Evolutionary conservation across 768 basidiomycete species (phyloP).

Genomic region (Leccinum subtestaceum): DNA sequence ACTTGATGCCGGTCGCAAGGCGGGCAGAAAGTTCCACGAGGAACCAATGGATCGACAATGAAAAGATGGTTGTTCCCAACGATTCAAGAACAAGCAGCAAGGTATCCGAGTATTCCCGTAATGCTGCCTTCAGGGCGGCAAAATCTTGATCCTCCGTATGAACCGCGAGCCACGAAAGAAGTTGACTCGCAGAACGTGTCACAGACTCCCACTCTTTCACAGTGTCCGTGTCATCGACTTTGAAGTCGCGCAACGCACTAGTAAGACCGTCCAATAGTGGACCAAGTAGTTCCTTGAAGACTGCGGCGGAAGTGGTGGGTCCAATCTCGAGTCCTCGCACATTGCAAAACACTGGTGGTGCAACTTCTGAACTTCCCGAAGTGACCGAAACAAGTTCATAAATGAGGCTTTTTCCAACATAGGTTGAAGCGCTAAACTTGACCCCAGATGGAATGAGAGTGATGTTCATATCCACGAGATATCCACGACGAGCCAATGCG

Average conservation of each 20-base stretch:
- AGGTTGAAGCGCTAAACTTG: conserved; percentile 50
- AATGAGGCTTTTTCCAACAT: conserved; percentile 60
- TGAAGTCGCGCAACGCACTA: conserved; percentile 36
- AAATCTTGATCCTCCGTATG: conserved; percentile 35
- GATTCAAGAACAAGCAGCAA: conserved; percentile 41
- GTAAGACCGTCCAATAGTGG: conserved; percentile 45
- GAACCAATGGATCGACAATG: conserved; percentile 59
- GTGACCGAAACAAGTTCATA: conserved; percentile 49
- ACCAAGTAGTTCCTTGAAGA: conserved; percentile 47
- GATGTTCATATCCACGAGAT: conserved; percentile 53
- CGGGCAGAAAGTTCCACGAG: conserved; percentile 54
- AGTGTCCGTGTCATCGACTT: conserved; percentile 21
- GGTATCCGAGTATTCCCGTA: conserved; percentile 38
- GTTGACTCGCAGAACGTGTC: conserved; percentile 41
- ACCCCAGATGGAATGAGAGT: conserved; percentile 48
- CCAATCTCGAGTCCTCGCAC: conserved; percentile 44
- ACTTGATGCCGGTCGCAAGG: conserved; percentile 27
- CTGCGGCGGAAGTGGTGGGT: conserved; percentile 39
- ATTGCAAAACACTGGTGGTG: conserved; percentile 31
- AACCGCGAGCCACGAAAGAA: conserved; percentile 45
- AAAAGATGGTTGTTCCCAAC: conserved; percentile 33
- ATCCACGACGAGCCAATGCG: conserved; percentile 13
- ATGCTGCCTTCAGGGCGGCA: conserved; percentile 26
- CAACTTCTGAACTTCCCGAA: conserved; percentile 24
- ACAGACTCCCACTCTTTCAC: conserved; percentile 40